phyloP scores from a whole-genome alignment of 768 basidiomycete species.

The Exidia glandulosa region DNA sequence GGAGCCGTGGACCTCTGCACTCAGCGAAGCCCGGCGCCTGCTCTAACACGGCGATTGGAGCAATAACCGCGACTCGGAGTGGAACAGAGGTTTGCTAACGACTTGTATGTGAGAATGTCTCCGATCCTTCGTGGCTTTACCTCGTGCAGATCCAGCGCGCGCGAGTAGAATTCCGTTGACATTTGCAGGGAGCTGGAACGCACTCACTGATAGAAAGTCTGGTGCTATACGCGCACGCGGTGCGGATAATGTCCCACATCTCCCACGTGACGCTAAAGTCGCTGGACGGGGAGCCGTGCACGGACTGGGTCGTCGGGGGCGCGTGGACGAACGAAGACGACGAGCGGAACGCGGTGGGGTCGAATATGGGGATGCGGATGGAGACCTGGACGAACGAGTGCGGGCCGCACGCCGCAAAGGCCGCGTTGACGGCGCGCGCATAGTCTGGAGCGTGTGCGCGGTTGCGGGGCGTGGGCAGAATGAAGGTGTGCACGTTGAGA shows the following conservation, averaged over 20 bases:
- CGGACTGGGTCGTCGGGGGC: background rate
- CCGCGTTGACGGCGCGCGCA: slow-evolving; percentile 78
- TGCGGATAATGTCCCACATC: slow-evolving; percentile 94
- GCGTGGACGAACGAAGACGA: slow-evolving; percentile 8
- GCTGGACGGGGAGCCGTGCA: slow-evolving; percentile 16
- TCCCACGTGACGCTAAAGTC: slow-evolving; percentile 83
- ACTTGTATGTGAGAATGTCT: no score
- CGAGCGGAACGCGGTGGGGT: slow-evolving; percentile 46
- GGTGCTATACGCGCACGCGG: slow-evolving; percentile 74
- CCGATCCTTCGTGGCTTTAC: no score
- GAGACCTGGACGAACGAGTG: slow-evolving; percentile 54
- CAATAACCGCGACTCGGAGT: no score
- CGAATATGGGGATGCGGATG: slow-evolving; percentile 73
- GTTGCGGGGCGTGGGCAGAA: slow-evolving; percentile 81
- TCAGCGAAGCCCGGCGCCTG: background rate
- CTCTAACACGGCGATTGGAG: no score
- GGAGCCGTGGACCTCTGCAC: background rate
- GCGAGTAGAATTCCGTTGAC: no score
- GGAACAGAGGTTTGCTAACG: no score
- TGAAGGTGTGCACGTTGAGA: slow-evolving; percentile 71
- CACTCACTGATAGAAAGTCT: slow-evolving; percentile 60
- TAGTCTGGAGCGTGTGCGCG: slow-evolving; percentile 83
- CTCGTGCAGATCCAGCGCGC: no score
- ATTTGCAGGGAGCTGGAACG: background rate
- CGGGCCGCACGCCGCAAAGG: slow-evolving; percentile 56